These are phyloP conservation scores for Cadophora gregata DNA, from an alignment of 2,329 filamentous ascomycete genomes.

Conservation along the genomic window DNA sequence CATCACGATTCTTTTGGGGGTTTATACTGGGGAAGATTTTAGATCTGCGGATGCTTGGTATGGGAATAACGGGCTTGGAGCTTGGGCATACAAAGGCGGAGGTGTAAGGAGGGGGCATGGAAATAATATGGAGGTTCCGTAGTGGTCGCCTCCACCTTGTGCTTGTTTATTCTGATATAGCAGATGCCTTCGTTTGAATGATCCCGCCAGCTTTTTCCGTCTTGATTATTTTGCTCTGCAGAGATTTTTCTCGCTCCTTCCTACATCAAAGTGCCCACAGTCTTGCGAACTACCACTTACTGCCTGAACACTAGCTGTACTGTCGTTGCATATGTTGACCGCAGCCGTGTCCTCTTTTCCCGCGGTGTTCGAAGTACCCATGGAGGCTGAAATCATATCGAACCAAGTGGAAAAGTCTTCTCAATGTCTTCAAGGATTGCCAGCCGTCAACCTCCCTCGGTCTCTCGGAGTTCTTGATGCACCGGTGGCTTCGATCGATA, in stretches of 20 bases:
- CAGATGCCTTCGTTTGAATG: neutral
- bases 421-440: no score
- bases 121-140: neutral
- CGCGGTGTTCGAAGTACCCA: no score
- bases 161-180: neutral
- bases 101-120: neutral
- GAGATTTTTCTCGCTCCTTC: neutral
- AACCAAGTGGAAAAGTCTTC: no score
- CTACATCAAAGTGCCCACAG: neutral
- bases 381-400: no score
- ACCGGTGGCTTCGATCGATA: no score
- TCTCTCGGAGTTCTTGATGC: no score
- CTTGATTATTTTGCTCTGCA: neutral
- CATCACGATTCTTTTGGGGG: conserved; percentile 27
- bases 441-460: no score
- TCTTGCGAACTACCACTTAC: no score
- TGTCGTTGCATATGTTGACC: no score
- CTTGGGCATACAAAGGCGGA: neutral
- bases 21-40: neutral
- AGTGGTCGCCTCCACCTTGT: neutral
- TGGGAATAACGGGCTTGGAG: neutral
- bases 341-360: no score
- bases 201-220: neutral
- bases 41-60: neutral
- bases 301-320: no score